These are phyloP conservation scores for Oryza brachyantha DNA, from an alignment of 176 grass and related monocot genomes.

Conservation along the genomic window DNA sequence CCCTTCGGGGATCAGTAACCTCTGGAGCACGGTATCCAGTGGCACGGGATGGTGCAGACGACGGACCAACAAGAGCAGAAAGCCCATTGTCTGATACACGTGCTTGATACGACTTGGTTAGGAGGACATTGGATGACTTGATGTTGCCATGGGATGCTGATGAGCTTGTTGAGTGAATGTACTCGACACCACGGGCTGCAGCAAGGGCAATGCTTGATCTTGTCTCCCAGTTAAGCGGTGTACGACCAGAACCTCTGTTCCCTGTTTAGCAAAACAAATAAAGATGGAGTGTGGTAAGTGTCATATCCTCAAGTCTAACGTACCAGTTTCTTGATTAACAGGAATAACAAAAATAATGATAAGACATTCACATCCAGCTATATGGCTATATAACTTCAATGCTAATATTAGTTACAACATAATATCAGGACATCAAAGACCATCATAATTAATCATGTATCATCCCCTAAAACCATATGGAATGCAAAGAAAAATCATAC, in stretches of 20 bases:
- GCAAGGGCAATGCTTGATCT: slow-evolving; percentile 63
- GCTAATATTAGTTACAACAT: neutral
- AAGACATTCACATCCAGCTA: neutral
- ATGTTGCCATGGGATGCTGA: slow-evolving; percentile 68
- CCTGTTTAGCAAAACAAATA: slow-evolving; percentile 36
- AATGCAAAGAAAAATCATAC: neutral
- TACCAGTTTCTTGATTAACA: neutral
- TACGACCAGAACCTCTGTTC: slow-evolving; percentile 44
- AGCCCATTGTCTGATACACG: slow-evolving; percentile 72
- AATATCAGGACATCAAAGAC: neutral
- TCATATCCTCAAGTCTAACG: neutral
- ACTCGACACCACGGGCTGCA: slow-evolving; percentile 52
- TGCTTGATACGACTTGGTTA: slow-evolving; percentile 42
- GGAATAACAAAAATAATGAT: neutral
- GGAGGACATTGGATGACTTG: slow-evolving; percentile 85
- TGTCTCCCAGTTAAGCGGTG: slow-evolving; percentile 50
- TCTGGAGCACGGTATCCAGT: slow-evolving; percentile 71
- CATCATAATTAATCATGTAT: slow-evolving; percentile 6
- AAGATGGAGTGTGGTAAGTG: neutral
- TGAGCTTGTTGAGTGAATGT: slow-evolving; percentile 72
- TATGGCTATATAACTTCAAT: neutral
- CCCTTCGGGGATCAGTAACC: slow-evolving; percentile 53
- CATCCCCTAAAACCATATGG: slow-evolving; percentile 13
- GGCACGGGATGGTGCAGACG: slow-evolving; percentile 33
- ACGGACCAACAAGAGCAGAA: slow-evolving; percentile 49